phyloP scores from a whole-genome alignment of 1,284 basidiomycete species.

The Pseudomicrostroma phylloplanum region DNA sequence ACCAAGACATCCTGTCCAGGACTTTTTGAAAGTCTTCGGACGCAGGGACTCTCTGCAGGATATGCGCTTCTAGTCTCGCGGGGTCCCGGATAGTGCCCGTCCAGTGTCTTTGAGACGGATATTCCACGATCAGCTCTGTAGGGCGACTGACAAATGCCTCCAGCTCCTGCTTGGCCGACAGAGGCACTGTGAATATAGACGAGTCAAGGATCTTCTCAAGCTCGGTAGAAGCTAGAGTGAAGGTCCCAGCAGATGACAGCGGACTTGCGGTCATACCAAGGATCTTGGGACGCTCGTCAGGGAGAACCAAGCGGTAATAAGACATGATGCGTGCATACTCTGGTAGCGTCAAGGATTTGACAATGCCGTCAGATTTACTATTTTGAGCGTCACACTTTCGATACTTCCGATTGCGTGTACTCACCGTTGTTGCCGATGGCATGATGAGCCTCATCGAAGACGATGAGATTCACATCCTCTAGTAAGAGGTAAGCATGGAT shows the following conservation, averaged over 20 bases:
- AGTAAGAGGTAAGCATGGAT: slow-evolving; percentile 32
- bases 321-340: not conserved
- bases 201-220: slow-evolving; percentile 29
- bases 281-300: slow-evolving; percentile 25
- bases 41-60: not conserved
- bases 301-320: slow-evolving; percentile 18
- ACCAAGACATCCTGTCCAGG: slow-evolving; percentile 24
- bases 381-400: too few species aligned
- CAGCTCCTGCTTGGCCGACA: slow-evolving; percentile 18
- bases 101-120: not conserved
- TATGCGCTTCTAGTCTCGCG: not conserved
- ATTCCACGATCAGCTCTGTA: slow-evolving; percentile 30
- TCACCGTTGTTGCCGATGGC: slow-evolving; percentile 23
- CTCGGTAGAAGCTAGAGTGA: slow-evolving; percentile 15
- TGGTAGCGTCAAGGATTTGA: not conserved
- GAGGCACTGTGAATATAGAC: slow-evolving; percentile 24
- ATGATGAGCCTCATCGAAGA: slow-evolving; percentile 40
- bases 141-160: slow-evolving; percentile 21
- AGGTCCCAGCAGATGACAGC: slow-evolving; percentile 16
- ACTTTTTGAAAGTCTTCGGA: slow-evolving; percentile 18
- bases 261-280: slow-evolving; percentile 42
- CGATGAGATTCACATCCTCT: slow-evolving; percentile 26
- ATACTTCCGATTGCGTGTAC: too few species aligned
- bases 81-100: not conserved
- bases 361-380: not conserved